Conservation (phyloP, 805 yeast genomes). For the Blastobotrys peoriensis region DNA sequence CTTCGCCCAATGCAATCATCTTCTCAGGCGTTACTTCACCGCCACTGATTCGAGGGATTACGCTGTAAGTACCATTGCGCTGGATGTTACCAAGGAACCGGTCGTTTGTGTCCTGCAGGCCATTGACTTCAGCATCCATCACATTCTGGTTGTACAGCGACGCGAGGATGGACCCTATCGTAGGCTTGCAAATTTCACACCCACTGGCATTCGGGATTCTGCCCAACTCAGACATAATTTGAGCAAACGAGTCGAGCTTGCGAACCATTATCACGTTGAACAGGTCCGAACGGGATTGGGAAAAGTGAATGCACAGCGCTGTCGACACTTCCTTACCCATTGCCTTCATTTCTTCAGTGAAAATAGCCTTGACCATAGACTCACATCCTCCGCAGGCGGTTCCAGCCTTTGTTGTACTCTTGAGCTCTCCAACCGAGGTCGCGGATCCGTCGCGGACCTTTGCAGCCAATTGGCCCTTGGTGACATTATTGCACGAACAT, state of each 20-base stretch:
- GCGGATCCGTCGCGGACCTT: constrained; percentile 31
- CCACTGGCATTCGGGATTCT: constrained; percentile 28
- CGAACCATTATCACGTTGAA: constrained; percentile 34
- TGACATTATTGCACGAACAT: constrained; percentile 34
- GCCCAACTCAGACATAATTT: constrained; percentile 30
- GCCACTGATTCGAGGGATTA: constrained; percentile 35
- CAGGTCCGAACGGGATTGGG: constrained; percentile 32
- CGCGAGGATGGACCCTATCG: constrained; percentile 34
- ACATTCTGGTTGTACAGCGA: constrained; percentile 32
- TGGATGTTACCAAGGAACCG: constrained; percentile 35
- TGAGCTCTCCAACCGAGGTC: constrained; percentile 29
- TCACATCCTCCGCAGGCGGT: constrained; percentile 39
- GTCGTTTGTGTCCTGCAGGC: constrained; percentile 36
- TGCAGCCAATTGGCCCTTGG: constrained; percentile 30
- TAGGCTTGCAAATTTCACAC: constrained; percentile 36
- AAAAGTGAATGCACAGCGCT: constrained; percentile 32
- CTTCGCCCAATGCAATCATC: no score
- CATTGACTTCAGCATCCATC: constrained; percentile 29
- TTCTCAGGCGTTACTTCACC: constrained; percentile 38
- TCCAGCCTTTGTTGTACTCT: constrained; percentile 34
- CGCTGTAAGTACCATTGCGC: constrained; percentile 35
- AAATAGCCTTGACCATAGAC: constrained; percentile 33
- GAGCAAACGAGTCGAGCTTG: constrained; percentile 26
- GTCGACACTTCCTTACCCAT: constrained; percentile 32
- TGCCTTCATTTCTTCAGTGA: constrained; percentile 33